Base-by-base conservation (phyloP, 1,284 basidiomycete species). In the Melampsora larici-populina region DNA sequence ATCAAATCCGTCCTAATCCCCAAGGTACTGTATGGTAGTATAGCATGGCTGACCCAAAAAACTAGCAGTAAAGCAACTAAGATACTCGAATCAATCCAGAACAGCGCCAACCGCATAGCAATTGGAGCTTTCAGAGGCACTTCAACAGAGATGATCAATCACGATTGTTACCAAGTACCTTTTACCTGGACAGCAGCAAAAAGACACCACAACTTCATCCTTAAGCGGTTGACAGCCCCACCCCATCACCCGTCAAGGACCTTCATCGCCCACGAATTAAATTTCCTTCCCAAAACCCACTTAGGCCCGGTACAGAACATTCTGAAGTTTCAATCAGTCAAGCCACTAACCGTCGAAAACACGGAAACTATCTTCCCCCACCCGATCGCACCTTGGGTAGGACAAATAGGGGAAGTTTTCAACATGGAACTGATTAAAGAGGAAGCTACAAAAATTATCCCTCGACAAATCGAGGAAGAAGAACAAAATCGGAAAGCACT, bases 21-120 rank as follows among this genome's bases (percentile, higher is more conserved):
- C 21, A 62, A 58, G 24, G 13, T 58, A 8, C 55, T 58, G 6
- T 74, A 74, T 66, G 71, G 71, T 29, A 63, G 15, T 5, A 63
- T 33, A 13, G 62, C 64, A 0, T 73, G 71, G 71, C 64, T 62
- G 33, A 60, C 69, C 2, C 11, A 9, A 13, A 36, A 36, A 9
- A 36, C 36, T 36, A 36, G 9, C 4, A 36, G 9, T 9, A 36
- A 36, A 36, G 36, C 9, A 36, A 4, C 36, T 9, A 36, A 36
- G 9, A 36, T 36, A 36, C 36, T 36, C 3, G 36, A 36, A 4
- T 4, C 36, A 4, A 36, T 36, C 36, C 36, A 36, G 9, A 36
- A 36, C 9, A 9, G 4, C 3, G 36, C 36, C 3, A 36, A 36
- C 9, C 36, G 36, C 9, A 36, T 36, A 36, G 36, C 36, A 36